phyloP scores from a whole-genome alignment of 208 protist genomes.

The Trypanosoma theileri region DNA sequence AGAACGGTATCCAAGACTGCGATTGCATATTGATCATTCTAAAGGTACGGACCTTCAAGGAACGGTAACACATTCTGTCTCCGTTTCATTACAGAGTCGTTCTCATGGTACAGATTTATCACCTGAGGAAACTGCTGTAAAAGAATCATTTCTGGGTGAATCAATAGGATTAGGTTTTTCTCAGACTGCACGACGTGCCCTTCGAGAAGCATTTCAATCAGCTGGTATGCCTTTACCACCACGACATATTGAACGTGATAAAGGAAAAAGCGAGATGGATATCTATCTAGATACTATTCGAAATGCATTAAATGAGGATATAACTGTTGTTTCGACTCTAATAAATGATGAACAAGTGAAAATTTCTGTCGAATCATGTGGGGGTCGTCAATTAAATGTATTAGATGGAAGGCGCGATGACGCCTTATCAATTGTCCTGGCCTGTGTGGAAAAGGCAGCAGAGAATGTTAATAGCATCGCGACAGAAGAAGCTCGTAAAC shows the following conservation, averaged over 20 bases:
- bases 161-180: slow-evolving; percentile 38
- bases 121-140: slow-evolving; percentile 29
- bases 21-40: slow-evolving; percentile 52
- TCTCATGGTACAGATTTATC: slow-evolving; percentile 4
- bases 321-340: slow-evolving; percentile 11
- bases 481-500: slow-evolving; percentile 27
- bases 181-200: slow-evolving; percentile 30
- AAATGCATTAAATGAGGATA: slow-evolving; percentile 15
- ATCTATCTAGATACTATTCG: slow-evolving; percentile 28
- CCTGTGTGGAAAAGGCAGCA: slow-evolving; percentile 34
- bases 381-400: slow-evolving; percentile 8
- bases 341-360: slow-evolving; percentile 18
- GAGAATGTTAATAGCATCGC: slow-evolving; percentile 27
- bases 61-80: slow-evolving; percentile 56
- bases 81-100: slow-evolving; percentile 33
- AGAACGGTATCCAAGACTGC: slow-evolving; percentile 43
- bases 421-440: slow-evolving; percentile 32
- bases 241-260: slow-evolving; percentile 6
- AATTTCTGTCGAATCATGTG: slow-evolving; percentile 7
- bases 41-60: slow-evolving; percentile 60
- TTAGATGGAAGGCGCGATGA: slow-evolving; percentile 22
- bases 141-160: slow-evolving; percentile 59
- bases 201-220: slow-evolving; percentile 52
- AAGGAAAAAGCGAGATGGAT: slow-evolving; percentile 20
- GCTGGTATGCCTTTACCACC: slow-evolving; percentile 22